Conservation (phyloP, 2,329 filamentous ascomycete species). For the Chrysoporthe deuterocubensis region DNA sequence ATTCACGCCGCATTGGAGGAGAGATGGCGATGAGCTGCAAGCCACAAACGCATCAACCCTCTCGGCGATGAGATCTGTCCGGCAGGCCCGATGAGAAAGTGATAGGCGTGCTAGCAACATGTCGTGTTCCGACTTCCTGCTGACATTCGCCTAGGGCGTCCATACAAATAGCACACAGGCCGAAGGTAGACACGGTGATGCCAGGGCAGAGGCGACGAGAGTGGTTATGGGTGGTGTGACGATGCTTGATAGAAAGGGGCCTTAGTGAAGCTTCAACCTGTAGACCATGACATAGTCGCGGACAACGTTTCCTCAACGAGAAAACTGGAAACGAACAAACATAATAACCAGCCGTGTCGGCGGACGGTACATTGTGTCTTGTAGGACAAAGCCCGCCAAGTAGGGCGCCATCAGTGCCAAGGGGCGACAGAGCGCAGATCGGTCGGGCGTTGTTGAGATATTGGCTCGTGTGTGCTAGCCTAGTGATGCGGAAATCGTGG, state of each 20-base stretch:
- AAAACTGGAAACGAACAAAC: neutral
- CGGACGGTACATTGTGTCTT: neutral
- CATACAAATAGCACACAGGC: neutral
- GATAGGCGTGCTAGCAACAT: neutral
- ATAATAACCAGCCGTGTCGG: neutral
- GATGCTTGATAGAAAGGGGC: neutral
- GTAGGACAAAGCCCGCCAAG: neutral
- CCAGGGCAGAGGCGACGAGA: neutral
- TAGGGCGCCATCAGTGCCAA: neutral
- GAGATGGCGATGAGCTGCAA: neutral
- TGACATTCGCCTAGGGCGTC: neutral
- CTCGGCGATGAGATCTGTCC: neutral
- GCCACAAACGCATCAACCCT: conserved; percentile 3
- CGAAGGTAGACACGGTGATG: neutral
- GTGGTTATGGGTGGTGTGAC: neutral
- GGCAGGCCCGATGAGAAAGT: neutral
- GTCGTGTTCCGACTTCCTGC: conserved; percentile 2
- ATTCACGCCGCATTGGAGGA: neutral
- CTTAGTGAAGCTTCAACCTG: neutral
- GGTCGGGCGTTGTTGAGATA: neutral
- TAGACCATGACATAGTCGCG: neutral
- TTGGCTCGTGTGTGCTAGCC: neutral
- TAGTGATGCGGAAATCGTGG: neutral
- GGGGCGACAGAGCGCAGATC: neutral
- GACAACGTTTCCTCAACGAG: neutral